Percentiles rank a stretch among this genome's conserved stretches.
Evolutionary conservation across 2,329 filamentous ascomycete species (phyloP).

Genomic region (Ophiognomonia clavigignenti-juglandacearum): DNA sequence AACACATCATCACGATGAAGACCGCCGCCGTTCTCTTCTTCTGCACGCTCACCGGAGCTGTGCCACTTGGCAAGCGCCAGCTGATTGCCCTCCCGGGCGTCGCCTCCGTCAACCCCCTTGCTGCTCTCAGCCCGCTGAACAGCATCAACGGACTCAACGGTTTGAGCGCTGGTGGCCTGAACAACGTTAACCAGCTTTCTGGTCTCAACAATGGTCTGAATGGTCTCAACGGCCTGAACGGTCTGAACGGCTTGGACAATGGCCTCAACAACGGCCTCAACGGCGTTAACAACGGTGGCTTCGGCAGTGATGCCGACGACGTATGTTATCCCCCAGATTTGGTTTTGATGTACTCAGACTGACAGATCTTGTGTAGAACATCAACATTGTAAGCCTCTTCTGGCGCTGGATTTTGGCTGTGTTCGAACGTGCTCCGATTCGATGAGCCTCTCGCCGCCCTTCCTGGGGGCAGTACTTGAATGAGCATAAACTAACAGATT

Average conservation of each 20-base stretch:
- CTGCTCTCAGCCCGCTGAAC: neutral
- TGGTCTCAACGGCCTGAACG: neutral
- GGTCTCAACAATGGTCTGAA: too few relatives aligned
- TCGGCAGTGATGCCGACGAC: too few relatives aligned
- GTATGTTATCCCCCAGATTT: too few relatives aligned
- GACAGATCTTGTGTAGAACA: too few relatives aligned
- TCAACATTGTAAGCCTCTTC: too few relatives aligned
- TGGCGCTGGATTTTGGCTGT: too few relatives aligned
- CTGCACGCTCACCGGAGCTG: neutral
- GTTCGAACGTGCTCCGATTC: too few relatives aligned
- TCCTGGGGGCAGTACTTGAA: too few relatives aligned
- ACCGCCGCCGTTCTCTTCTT: neutral
- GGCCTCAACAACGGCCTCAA: neutral
- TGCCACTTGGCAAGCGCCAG: neutral
- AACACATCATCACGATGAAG: neutral
- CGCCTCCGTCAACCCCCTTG: neutral
- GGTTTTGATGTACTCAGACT: too few relatives aligned
- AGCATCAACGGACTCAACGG: neutral
- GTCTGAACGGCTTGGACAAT: neutral
- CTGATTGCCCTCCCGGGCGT: neutral
- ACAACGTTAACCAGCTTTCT: neutral
- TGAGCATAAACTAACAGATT: too few relatives aligned
- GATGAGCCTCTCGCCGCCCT: too few relatives aligned
- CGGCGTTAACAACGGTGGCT: neutral
- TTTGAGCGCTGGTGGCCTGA: neutral